Evolutionary conservation across 1,284 basidiomycete genomes (phyloP).

Genomic region (Coriolopsis trogii): DNA sequence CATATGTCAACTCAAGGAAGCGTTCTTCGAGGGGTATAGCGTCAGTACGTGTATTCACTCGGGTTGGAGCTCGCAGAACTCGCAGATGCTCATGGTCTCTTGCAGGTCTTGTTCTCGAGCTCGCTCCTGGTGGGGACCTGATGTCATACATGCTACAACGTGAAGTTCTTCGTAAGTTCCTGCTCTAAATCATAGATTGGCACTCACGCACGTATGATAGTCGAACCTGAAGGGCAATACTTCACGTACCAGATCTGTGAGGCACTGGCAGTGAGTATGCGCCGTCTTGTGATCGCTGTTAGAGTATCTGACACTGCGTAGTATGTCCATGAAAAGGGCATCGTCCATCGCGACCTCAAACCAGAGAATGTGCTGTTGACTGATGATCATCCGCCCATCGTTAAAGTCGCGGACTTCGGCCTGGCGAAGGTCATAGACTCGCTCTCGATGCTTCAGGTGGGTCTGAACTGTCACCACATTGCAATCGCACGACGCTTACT

Average conservation of each 20-base stretch:
- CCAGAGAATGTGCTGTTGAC: constrained; percentile 88
- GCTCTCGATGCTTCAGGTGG: constrained; percentile 65
- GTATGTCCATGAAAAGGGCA: constrained; percentile 75
- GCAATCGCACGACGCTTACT: too few species aligned
- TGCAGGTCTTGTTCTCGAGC: constrained; percentile 14
- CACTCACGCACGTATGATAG: constrained; percentile 37
- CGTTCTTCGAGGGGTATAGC: constrained; percentile 60
- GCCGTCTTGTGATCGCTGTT: not conserved
- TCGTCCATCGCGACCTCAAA: constrained; percentile 91
- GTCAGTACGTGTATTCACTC: constrained; percentile 57
- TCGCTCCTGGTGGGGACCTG: constrained; percentile 12
- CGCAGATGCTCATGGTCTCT: not conserved
- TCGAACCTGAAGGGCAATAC: constrained; percentile 56
- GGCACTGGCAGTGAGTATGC: constrained; percentile 58
- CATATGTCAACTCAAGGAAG: constrained; percentile 79
- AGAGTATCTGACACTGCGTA: constrained; percentile 28
- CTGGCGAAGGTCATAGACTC: constrained; percentile 87
- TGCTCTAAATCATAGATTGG: not conserved
- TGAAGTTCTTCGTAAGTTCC: constrained; percentile 58
- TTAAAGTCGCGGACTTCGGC: constrained; percentile 92
- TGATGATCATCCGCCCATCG: constrained; percentile 56
- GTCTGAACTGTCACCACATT: constrained; percentile 19
- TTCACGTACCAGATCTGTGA: constrained; percentile 77
- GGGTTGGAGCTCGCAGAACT: too few species aligned
- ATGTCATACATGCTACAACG: constrained; percentile 70